Base-by-base conservation (phyloP, 106 monocot genomes). In the Apostasia ramifera region DNA sequence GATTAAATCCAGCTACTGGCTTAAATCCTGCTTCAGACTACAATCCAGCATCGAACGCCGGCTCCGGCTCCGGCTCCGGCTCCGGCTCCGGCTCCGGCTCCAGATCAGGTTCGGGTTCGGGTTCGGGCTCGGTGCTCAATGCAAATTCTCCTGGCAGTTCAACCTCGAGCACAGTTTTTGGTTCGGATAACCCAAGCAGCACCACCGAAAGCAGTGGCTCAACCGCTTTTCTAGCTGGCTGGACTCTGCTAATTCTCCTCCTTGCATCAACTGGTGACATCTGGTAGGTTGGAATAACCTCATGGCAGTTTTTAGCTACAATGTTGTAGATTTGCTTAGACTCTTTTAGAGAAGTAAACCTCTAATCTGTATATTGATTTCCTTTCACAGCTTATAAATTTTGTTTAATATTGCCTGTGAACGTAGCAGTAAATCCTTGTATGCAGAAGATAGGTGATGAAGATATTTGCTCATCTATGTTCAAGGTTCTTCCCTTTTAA, bases 101-200 rank as follows among this genome's bases (percentile, higher is more conserved):
- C 14, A 47, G 57, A 8, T 6, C 43, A 0, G 58, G 67, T 14
- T 40, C 63, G 38, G 66, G 66, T 59, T 47, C 67, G 1, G 71
- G 83, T 40, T 53, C 77, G 4, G 85, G 85, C 8, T 68, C 87
- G 11, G 81, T 81, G 39, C 61, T 84, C 40, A 88, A 84, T 47
- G 56, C 70, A 6, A 81, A 71, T 67, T 71, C 39, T 47, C 70
- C 77, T 9, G 61, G 40, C n/a, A 75, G 81, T 44, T 81, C 79
- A 8, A 79, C 53, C 38, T 81, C 79, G 3, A 77, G 53, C 46
- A 70, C 90, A 8, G 82, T 81, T 38, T 94, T 79, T 47, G 87
- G 87, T 9, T 77, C 84, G 2, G 77, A 73, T 41, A 81, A 53
- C 58, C 85, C 90, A 1, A 77, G 74, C 42, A 67, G 83, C 56